Base-by-base conservation (phyloP, 2,329 filamentous ascomycete genomes). In the Biscogniauxia mediterranea region DNA sequence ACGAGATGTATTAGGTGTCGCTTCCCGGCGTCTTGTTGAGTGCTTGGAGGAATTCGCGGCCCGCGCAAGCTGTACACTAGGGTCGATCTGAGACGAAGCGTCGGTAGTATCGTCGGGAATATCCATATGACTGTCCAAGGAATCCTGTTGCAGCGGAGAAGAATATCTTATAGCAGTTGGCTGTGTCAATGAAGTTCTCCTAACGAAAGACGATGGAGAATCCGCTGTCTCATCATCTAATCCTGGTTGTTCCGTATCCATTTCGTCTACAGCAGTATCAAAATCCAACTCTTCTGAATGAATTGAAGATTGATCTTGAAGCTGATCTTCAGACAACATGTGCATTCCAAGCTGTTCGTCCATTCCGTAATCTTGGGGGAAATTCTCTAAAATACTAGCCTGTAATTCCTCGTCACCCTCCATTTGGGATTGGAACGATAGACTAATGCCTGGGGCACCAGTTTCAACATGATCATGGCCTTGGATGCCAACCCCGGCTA, bases 401-500 rank as follows among this genome's bases (percentile, higher is more conserved):
- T 72, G 70, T 5, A 72, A 61, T 61, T 71, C 70, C 5, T 72
- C 70, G 54, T 71, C 70, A 32, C 69, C 13, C 50, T 70, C 68
- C 66, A 71, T 71, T 38, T 70, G 67, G 17, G 70, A 69, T 54
- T 52, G 52, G 55, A 71, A 70, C 20, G 64, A 68, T 23, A 52
- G 9, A n/a, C 53, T 60, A 42, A 55, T 51, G 55, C 56, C 61
- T 26, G 64, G 59, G 38, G 28, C 28, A 20, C 61, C 61, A 9
- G n/a, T 57, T 28, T 61, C 60, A 11, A 32, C 15, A n/a, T 60
- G 50, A 2, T 56, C 50, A 5, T 42, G 32, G 26, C 15, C 25
- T 26, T 62, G 55, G 23, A 15, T 46, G 52, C 56, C 52, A 8
- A 42, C 25, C 42, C 52, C 61, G 19, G 56, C 46, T 3, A 8